Conservation (phyloP, 129 eudicot species). For the Tagetes erecta region DNA sequence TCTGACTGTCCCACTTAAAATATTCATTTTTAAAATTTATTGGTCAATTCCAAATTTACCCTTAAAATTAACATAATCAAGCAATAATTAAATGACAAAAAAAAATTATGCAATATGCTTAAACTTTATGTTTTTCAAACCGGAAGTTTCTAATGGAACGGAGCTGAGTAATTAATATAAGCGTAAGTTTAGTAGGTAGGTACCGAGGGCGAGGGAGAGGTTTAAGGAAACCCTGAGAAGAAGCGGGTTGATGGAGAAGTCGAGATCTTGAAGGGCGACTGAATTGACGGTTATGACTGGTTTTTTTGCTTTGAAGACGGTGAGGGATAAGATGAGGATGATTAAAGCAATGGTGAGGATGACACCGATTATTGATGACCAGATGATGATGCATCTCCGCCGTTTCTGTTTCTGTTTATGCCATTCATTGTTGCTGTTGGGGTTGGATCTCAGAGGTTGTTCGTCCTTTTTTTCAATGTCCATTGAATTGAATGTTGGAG, state of each 20-base stretch:
- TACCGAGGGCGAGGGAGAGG: slow-evolving; percentile 17
- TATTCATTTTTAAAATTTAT: too few relatives aligned
- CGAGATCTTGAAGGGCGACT: slow-evolving; percentile 13
- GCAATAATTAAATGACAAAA: too few relatives aligned
- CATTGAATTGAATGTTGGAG: slow-evolving; percentile 8
- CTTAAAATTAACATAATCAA: too few relatives aligned
- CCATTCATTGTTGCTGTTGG: background rate
- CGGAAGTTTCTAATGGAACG: too few relatives aligned
- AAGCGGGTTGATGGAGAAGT: background rate
- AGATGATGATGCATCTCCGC: slow-evolving; percentile 37
- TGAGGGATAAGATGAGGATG: slow-evolving; percentile 27
- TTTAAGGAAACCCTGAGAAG: slow-evolving; percentile 24
- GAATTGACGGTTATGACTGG: slow-evolving; percentile 23
- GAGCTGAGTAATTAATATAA: too few relatives aligned
- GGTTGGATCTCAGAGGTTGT: slow-evolving; percentile 33
- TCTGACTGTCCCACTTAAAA: too few relatives aligned
- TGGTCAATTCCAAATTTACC: too few relatives aligned
- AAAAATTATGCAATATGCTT: too few relatives aligned
- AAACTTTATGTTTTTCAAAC: too few relatives aligned
- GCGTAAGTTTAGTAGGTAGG: too few relatives aligned
- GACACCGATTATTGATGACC: slow-evolving; percentile 26
- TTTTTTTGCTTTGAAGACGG: slow-evolving; percentile 38
- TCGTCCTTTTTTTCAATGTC: slow-evolving; percentile 38
- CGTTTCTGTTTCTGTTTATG: slow-evolving; percentile 8
- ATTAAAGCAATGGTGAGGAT: slow-evolving; percentile 19